Base-by-base conservation (phyloP, 1,284 basidiomycete species). In the Serendipita sp. region DNA sequence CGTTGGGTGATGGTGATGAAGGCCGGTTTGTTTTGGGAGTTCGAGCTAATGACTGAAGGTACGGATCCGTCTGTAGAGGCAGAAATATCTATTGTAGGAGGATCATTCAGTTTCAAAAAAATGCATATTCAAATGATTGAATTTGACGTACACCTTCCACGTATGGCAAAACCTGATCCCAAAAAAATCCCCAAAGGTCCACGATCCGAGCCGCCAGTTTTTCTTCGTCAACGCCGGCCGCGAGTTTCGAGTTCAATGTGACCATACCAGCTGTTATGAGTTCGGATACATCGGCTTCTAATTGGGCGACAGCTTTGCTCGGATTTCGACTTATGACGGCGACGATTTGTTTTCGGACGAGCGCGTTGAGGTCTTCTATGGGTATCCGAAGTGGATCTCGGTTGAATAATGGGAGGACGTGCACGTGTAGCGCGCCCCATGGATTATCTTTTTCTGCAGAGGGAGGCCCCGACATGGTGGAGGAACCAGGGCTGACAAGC, bases 101-200 rank as follows among this genome's bases (percentile, higher is more conserved):
- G 32, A 1, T 44, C 42, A 1, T 12, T 17, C 17, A 12, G 12
- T 44, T 44, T 44, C 42, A 1, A 43, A n/a, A n/a, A n/a, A 12
- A 22, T n/a, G 1, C 12, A 43, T 43, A 12, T 26, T 53, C 1
- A 12, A 10, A 26, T 47, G 6, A 35, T 15, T 22, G 1, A 22
- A 26, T 26, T 53, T 10, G 29, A 77, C 84, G 70, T 69, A 89
- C 88, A 61, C 87, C 88, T 78, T 93, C 90, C 45, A 93, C 77
- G 70, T 93, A 94, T 1, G 93, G 92, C 0, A 98, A 75, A 22
- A 97, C 85, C 66, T 91, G 87, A 66, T 90, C 88, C 85, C 92
- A 96, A 75, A 96, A 97, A 76, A 95, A 94, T 3, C 80, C 82
- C 94, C 94, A 98, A 13, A 90, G 79, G 67, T 95, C 91, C 1